Conservation (phyloP, 116 monocot genomes). For the Zostera marina region DNA sequence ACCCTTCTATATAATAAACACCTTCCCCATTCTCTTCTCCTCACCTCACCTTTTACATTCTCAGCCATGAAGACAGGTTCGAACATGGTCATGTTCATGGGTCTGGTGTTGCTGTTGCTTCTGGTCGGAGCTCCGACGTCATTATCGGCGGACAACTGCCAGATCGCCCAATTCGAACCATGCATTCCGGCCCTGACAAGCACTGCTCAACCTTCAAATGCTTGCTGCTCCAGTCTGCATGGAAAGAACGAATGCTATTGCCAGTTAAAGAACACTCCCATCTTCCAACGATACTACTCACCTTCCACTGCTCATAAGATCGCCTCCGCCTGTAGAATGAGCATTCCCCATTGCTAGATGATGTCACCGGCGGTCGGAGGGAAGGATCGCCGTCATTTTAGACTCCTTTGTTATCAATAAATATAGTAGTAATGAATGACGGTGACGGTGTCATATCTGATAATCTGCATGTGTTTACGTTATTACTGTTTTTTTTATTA, state of each 20-base stretch:
- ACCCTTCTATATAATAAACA: no score
- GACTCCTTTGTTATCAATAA: no score
- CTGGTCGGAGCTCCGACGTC: neutral
- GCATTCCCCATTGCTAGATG: neutral
- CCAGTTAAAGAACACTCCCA: neutral
- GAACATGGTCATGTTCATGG: no score
- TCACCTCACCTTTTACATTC: no score
- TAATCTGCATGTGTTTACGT: no score
- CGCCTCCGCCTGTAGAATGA: neutral
- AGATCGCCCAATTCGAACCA: neutral
- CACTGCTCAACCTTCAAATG: neutral
- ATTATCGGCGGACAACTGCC: neutral
- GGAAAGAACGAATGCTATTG: neutral
- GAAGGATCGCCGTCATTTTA: no score
- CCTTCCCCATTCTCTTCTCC: no score
- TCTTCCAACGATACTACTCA: neutral
- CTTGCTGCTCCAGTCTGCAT: neutral
- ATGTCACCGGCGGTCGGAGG: no score
- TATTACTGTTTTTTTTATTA: no score
- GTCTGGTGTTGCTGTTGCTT: neutral
- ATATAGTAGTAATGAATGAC: no score
- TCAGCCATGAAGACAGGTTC: no score
- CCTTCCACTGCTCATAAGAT: neutral
- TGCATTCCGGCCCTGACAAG: neutral
- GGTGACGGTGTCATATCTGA: no score